These are phyloP conservation scores for Teunomyces funiuensis DNA, from an alignment of 805 yeast species.

Conservation along the genomic window DNA sequence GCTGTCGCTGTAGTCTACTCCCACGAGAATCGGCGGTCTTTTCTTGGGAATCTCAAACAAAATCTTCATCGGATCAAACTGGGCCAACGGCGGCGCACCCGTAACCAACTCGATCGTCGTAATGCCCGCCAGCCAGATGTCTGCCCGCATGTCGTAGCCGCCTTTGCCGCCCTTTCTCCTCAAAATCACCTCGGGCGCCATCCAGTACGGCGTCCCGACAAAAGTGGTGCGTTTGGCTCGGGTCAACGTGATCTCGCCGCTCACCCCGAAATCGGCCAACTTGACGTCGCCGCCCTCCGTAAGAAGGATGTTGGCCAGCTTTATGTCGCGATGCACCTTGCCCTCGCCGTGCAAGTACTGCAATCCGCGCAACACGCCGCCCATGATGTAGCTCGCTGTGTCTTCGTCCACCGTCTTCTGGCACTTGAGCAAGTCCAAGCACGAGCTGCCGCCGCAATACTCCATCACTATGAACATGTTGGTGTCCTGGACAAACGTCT, in stretches of 20 bases:
- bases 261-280: slow-evolving; percentile 91
- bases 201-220: slow-evolving; percentile 97
- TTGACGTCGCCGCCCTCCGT: slow-evolving; percentile 71
- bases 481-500: slow-evolving; percentile 62
- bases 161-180: slow-evolving; percentile 20
- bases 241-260: slow-evolving; percentile 71
- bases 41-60: slow-evolving; percentile 66
- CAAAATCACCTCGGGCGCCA: slow-evolving; percentile 96
- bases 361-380: slow-evolving; percentile 68
- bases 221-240: slow-evolving; percentile 62
- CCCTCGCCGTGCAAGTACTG: slow-evolving; percentile 71
- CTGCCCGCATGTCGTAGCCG: slow-evolving; percentile 85
- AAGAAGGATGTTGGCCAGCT: slow-evolving; percentile 82
- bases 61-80: slow-evolving; percentile 74
- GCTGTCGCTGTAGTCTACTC: slow-evolving; percentile 41
- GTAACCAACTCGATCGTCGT: slow-evolving; percentile 82
- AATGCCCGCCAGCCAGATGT: slow-evolving; percentile 95
- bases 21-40: slow-evolving; percentile 59
- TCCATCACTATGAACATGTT: slow-evolving; percentile 92
- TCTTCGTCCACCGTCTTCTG: slow-evolving; percentile 58
- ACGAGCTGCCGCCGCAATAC: slow-evolving; percentile 92
- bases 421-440: slow-evolving; percentile 67
- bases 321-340: slow-evolving; percentile 86
- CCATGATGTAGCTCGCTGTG: slow-evolving; percentile 58
- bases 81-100: slow-evolving; percentile 79